These are phyloP conservation scores for Zymoseptoria ardabiliae DNA, from an alignment of 2,329 filamentous ascomycete species.

Conservation along the genomic window DNA sequence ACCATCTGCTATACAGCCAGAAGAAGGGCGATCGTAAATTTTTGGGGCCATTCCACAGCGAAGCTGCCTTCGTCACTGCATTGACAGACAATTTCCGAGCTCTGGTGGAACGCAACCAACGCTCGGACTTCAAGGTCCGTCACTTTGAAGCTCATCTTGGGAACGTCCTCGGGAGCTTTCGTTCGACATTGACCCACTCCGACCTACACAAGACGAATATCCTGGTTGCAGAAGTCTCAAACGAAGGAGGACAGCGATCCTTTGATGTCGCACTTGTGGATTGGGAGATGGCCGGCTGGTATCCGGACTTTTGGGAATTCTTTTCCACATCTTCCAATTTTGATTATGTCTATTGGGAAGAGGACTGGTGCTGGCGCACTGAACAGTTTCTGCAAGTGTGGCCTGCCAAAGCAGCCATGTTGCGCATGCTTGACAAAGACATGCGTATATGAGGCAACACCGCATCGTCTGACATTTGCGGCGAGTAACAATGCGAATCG, in stretches of 20 bases:
- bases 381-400: not conserved
- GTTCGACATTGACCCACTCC: conserved; percentile 1
- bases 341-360: not conserved
- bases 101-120: not conserved
- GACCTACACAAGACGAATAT: conserved; percentile 7
- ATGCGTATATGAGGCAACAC: not conserved
- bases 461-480: no score
- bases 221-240: not conserved
- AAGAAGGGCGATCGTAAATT: not conserved
- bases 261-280: conserved; percentile 3
- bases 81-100: conserved; percentile 1
- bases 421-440: not conserved
- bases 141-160: conserved; percentile 1
- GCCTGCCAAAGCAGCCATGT: not conserved
- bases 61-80: not conserved
- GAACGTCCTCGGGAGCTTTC: not conserved
- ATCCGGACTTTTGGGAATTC: conserved; percentile 6
- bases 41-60: conserved; percentile 2
- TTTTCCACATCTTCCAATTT: not conserved
- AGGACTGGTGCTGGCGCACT: not conserved
- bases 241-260: not conserved
- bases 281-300: conserved; percentile 8
- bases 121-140: not conserved
- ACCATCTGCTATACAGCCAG: conserved; percentile 1
- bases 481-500: not conserved